Conservation (phyloP, 179 eudicot species). For the Actinidia arguta region DNA sequence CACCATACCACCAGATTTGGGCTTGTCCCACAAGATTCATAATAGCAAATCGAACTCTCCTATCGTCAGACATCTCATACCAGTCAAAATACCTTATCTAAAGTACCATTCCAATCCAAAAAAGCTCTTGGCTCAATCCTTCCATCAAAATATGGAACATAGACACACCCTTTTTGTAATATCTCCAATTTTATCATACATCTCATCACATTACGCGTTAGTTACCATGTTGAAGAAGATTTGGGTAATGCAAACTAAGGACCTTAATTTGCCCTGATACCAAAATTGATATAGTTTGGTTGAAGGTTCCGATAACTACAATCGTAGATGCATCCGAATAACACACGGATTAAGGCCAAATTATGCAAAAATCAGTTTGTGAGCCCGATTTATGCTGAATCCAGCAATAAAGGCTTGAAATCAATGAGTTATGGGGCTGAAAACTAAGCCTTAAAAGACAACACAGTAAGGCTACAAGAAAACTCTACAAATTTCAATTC, state of each 20-base stretch:
- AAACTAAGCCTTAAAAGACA: conserved; percentile 2
- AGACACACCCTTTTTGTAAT: too few species aligned
- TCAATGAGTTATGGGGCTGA: too few species aligned
- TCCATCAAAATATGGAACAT: too few species aligned
- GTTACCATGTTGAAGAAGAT: conserved; percentile 9
- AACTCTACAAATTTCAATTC: background rate
- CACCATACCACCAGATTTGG: too few species aligned
- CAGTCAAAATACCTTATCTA: too few species aligned
- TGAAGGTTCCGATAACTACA: background rate
- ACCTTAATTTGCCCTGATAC: background rate
- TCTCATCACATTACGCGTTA: background rate
- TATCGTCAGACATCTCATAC: too few species aligned
- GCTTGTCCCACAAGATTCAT: too few species aligned
- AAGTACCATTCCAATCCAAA: too few species aligned
- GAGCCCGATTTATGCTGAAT: background rate
- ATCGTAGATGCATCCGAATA: background rate
- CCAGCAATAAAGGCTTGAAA: background rate
- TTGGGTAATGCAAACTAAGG: background rate
- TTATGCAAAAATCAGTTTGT: background rate
- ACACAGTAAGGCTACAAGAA: too few species aligned
- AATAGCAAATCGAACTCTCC: too few species aligned
- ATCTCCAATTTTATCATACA: too few species aligned
- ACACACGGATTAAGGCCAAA: background rate
- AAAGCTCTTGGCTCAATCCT: too few species aligned
- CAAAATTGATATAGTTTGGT: background rate